Base-by-base conservation (phyloP, 495 filamentous ascomycete genomes). In the Chlorociboria aeruginascens region DNA sequence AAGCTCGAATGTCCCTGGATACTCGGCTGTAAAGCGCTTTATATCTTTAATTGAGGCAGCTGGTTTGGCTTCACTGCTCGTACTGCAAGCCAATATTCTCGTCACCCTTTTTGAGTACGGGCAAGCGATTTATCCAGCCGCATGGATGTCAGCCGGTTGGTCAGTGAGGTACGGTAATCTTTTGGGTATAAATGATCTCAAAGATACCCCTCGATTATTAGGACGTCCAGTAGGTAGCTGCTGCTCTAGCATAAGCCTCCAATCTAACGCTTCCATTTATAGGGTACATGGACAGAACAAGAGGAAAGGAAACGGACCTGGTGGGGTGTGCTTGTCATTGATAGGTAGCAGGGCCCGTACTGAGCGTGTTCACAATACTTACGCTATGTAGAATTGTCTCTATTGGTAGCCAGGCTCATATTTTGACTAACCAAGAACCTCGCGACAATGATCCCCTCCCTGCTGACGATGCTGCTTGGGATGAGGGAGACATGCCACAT, bases 261-360 rank as follows among this genome's bases (percentile, higher is more conserved):
- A 29, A 13, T n/a, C 37, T 30, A 43, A 8, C 14, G 16, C 7
- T 44, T 14, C 6, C 7, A 30, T 9, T 32, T 45, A 31, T 40
- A 65, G 59, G 52, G 46, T 7, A 71, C 68, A 0, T 72, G 69
- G 71, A 66, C 63, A 0, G 73, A 77, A 48, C 54, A 61, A 8
- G 72, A 78, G 51, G 73, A 78, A 51, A 52, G 70, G 8, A 51
- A 63, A 16, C 42, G 73, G 39, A 62, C 65, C 0, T 74, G 71
- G 72, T 77, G 73, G 73, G 66, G 57, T 11, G 63, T 74, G n/a
- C 61, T 72, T 36, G 54, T 75, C 11, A 59, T 71, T 9, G 71
- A 77, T 45, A 54, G 64, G 61, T 69, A 33, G 40, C 7, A 31
- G 35, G 0, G 3, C 20, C 37, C 31, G 10, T 13, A 12, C 1